Base-by-base conservation (phyloP, 2,329 filamentous ascomycete species). In the Taxawa tesnikishii region DNA sequence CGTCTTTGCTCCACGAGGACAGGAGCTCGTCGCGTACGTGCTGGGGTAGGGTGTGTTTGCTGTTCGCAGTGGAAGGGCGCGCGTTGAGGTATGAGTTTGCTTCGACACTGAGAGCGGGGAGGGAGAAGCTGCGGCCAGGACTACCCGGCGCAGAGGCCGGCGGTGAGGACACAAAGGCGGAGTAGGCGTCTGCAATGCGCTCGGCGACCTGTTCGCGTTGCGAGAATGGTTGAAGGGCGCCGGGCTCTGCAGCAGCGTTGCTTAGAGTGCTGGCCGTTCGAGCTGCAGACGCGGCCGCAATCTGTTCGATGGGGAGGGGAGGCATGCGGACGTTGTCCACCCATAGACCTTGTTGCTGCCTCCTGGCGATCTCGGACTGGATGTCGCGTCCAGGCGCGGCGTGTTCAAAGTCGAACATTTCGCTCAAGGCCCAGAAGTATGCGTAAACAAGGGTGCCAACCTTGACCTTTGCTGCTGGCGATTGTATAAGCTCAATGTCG, bases 391-490 rank as follows among this genome's bases (percentile, higher is more conserved):
- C 85, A 12, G 82, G 67, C 0, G 67, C 63, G 0, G 79, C 76
- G 5, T 66, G 65, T 33, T 87, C 79, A 39, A 92, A 78, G 28
- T 82, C 72, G 40, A 94, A 87, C 34, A 73, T 77, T 37, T 87
- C 78, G 4, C 72, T 75, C 38, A 94, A 51, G 1, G 74, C 71
- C 79, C 82, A 88, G 37, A 94, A 75, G 54, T 94, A 94, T 6
- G 84, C 87, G 48, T 93, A 83, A 31, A 88, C 83, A 35, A 96
- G 62, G 49, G 81, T 85, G 17, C 82, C 84, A 26, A 92, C 65
- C 26, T 83, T 79, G 24, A 93, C 72, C 50, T 88, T 90, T 17
- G 78, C 70, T 26, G 73, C 54, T 0, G 79, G 74, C 15, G 70
- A 69, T 28, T 77, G 73, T 3, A 76, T 64, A 6, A 72, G 69